A percentile compares a stretch with the other conserved stretches of the same genome.
These are phyloP conservation scores for Penicillium palitans DNA, from an alignment of 2,329 filamentous ascomycete genomes.

Conservation along the genomic window DNA sequence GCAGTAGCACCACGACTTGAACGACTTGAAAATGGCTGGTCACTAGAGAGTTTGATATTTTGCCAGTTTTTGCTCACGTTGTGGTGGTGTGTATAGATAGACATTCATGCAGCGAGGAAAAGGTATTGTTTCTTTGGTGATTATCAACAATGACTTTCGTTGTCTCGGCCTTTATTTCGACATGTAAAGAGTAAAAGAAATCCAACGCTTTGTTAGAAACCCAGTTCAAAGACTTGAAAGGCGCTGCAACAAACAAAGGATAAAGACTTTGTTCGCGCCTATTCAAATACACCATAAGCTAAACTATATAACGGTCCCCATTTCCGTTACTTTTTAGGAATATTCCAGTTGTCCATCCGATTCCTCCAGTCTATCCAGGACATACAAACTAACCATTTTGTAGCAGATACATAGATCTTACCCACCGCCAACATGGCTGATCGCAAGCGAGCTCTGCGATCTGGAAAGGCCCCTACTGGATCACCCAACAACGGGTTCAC, in stretches of 20 bases:
- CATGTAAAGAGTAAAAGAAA: neutral
- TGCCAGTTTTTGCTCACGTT: neutral
- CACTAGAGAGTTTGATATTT: neutral
- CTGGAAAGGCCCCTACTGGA: neutral
- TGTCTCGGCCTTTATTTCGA: no score
- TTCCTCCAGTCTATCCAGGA: no score
- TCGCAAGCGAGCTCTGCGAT: neutral
- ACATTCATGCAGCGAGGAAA: neutral
- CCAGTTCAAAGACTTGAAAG: neutral
- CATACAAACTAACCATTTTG: neutral
- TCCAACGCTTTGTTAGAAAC: no score
- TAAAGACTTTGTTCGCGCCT: neutral
- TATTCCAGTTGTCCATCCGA: neutral
- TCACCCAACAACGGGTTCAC: neutral
- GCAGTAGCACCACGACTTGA: fast-evolving
- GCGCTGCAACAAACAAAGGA: neutral
- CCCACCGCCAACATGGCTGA: neutral
- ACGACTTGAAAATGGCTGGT: neutral
- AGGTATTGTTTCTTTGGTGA: neutral
- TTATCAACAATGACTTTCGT: neutral
- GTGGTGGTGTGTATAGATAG: neutral
- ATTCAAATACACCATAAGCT: neutral
- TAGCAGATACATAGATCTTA: neutral
- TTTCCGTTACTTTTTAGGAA: neutral
- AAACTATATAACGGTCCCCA: neutral